Percentiles rank a stretch among this genome's conserved stretches.
Conservation (phyloP, 2,329 filamentous ascomycete species). For the Apiospora sp. region DNA sequence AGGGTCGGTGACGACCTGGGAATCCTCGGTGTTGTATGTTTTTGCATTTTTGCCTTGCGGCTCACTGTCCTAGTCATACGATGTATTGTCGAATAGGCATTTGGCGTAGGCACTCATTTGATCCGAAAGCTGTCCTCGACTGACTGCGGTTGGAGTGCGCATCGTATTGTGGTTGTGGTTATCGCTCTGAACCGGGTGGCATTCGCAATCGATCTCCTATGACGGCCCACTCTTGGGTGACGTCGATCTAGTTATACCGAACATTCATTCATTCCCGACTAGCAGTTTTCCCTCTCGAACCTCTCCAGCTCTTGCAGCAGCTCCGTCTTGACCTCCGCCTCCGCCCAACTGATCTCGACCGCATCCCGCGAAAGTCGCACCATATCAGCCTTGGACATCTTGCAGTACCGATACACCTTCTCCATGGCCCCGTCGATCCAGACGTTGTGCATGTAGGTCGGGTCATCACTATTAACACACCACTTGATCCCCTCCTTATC, state of each 20-base stretch:
- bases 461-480: slow-evolving; percentile 75
- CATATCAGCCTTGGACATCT: slow-evolving; percentile 51
- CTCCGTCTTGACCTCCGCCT: slow-evolving; percentile 44
- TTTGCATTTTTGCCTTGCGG: too few relatives aligned
- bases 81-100: not conserved
- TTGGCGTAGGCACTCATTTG: not conserved
- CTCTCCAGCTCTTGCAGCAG: slow-evolving; percentile 38
- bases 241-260: not conserved
- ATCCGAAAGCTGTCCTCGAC: not conserved
- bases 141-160: not conserved
- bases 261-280: not conserved
- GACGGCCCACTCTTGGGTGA: not conserved
- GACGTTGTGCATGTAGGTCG: slow-evolving; percentile 67
- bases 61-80: not conserved
- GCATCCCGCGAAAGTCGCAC: slow-evolving; percentile 49
- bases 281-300: slow-evolving; percentile 8
- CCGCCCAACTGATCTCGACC: slow-evolving; percentile 57
- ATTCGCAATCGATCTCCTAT: not conserved
- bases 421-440: slow-evolving; percentile 58
- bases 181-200: not conserved
- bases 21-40: too few relatives aligned
- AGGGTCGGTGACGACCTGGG: too few relatives aligned
- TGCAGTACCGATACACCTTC: slow-evolving; percentile 51
- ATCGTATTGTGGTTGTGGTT: not conserved
- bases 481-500: slow-evolving; percentile 52